These are phyloP conservation scores for Exobasidium cylindrosporum DNA, from an alignment of 1,284 basidiomycete species.

Conservation along the genomic window DNA sequence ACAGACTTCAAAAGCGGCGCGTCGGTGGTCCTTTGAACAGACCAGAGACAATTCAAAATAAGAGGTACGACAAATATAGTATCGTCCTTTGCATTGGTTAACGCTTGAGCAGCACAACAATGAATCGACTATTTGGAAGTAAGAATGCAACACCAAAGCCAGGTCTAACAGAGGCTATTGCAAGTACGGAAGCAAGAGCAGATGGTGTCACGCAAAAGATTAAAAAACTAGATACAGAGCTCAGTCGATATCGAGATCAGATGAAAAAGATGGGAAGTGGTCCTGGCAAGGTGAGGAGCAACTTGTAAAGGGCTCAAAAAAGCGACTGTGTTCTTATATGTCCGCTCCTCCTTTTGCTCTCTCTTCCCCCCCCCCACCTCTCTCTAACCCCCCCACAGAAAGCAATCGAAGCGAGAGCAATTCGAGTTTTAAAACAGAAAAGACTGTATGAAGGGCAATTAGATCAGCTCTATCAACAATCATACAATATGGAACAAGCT, in stretches of 20 bases:
- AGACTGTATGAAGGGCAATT: conserved; percentile 92
- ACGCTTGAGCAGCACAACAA: too few relatives aligned
- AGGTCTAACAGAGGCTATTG: conserved; percentile 82
- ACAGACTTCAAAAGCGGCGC: too few relatives aligned
- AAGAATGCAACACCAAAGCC: conserved; percentile 66
- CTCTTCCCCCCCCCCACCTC: too few relatives aligned
- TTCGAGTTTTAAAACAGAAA: conserved; percentile 91
- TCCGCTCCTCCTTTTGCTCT: not conserved
- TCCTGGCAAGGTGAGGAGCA: conserved; percentile 78
- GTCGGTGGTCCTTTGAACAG: too few relatives aligned
- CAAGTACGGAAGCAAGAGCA: conserved; percentile 84
- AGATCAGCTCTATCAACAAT: conserved; percentile 85
- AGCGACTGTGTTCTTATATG: not conserved
- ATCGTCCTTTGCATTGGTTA: too few relatives aligned
- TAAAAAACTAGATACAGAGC: conserved; percentile 91
- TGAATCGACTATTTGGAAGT: conserved; percentile 58
- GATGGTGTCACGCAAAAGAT: conserved; percentile 94
- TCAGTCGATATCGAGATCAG: conserved; percentile 88
- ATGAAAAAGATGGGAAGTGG: conserved; percentile 91
- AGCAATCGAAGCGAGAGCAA: conserved; percentile 90
- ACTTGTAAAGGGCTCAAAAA: not conserved
- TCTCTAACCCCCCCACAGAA: conserved; percentile 59
- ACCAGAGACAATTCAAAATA: too few relatives aligned
- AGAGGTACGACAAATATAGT: too few relatives aligned
- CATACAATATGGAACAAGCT: conserved; percentile 98